Percentiles rank a stretch among this genome's conserved stretches.
Conservation (phyloP, 2,329 filamentous ascomycete genomes). For the Venturia pyrina region DNA sequence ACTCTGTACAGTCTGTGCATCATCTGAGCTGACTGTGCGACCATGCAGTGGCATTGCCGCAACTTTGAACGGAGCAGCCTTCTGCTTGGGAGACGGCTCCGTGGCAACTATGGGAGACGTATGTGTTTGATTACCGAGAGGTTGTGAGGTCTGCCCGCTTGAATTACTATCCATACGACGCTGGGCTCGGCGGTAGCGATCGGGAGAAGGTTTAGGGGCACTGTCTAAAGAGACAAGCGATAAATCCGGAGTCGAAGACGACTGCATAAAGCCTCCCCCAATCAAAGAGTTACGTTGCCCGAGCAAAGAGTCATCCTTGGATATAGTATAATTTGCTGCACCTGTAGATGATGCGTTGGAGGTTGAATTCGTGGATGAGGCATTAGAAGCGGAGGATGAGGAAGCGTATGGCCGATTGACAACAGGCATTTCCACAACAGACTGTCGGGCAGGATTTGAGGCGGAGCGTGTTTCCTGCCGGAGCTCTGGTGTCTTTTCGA, state of each 20-base stretch:
- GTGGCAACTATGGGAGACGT: background rate
- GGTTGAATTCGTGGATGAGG: constrained; percentile 38
- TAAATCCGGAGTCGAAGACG: constrained; percentile 43
- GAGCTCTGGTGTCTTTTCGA: constrained; percentile 43
- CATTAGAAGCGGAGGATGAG: constrained; percentile 31
- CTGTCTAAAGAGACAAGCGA: constrained; percentile 45
- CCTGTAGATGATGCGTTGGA: constrained; percentile 35
- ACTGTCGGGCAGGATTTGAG: constrained; percentile 30
- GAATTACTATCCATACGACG: constrained; percentile 44
- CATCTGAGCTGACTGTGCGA: constrained; percentile 57
- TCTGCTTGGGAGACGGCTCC: background rate
- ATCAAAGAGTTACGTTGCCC: constrained; percentile 29
- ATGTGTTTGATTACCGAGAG: background rate
- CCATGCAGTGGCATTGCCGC: constrained; percentile 44
- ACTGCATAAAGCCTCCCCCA: constrained; percentile 32
- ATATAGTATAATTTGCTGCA: constrained; percentile 22
- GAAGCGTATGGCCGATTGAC: constrained; percentile 23
- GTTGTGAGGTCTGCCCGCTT: constrained; percentile 16
- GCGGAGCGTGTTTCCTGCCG: constrained; percentile 48
- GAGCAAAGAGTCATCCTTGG: constrained; percentile 40
- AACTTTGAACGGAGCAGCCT: background rate
- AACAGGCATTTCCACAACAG: background rate
- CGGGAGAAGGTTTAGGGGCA: constrained; percentile 59
- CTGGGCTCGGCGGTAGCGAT: constrained; percentile 68
- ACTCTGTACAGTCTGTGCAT: constrained; percentile 43